Percentiles rank a stretch among this genome's conserved stretches.
Evolutionary conservation across 257 asterid genomes (phyloP).

Genomic region (Cruciata laevipes): DNA sequence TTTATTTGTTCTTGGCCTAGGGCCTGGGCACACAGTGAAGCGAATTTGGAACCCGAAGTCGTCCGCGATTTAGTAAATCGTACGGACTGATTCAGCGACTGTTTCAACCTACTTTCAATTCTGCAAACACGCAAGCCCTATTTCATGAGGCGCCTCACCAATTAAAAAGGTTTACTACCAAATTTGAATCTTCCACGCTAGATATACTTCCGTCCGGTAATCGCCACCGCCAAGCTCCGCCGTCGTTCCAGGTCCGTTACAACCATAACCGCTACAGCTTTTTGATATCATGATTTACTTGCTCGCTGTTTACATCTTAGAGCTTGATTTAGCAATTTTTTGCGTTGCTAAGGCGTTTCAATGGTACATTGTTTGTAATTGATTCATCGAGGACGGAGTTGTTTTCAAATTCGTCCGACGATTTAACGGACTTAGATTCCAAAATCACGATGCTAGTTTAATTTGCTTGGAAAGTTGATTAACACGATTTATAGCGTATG

Average conservation of each 20-base stretch:
- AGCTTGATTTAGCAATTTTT: background rate
- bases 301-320: background rate
- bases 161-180: background rate
- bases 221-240: background rate
- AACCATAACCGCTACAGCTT: background rate
- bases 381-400: background rate
- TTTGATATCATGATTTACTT: background rate
- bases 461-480: background rate
- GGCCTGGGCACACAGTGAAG: background rate
- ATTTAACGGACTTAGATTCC: background rate
- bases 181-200: background rate
- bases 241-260: background rate
- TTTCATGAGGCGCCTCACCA: background rate
- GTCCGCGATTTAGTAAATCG: background rate
- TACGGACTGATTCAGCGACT: background rate
- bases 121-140: background rate
- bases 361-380: background rate
- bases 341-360: background rate
- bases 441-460: background rate
- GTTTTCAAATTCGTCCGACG: background rate
- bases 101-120: background rate
- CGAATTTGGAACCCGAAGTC: background rate
- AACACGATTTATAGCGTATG: background rate
- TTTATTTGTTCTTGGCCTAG: background rate
- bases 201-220: background rate